Conservation (phyloP, 768 basidiomycete species). For the Lactarius sanguifluus region DNA sequence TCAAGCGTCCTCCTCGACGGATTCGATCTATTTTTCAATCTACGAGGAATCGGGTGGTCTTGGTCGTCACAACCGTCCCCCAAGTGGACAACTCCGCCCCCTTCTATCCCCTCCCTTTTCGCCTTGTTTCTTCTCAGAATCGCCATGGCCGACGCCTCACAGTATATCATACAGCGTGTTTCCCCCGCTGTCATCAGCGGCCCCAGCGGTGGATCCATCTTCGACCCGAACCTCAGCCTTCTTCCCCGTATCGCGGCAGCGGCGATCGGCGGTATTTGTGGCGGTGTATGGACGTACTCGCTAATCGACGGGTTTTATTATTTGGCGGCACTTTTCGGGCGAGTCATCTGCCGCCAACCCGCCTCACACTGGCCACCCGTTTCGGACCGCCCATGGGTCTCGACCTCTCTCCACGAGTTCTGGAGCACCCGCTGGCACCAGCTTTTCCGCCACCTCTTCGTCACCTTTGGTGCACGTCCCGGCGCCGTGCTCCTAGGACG, state of each 20-base stretch:
- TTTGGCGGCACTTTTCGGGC: constrained; percentile 26
- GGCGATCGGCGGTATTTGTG: constrained; percentile 9
- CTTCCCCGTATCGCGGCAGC: background rate
- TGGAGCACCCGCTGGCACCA: constrained; percentile 33
- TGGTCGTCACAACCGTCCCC: constrained; percentile 14
- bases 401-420: constrained; percentile 41
- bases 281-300: constrained; percentile 20
- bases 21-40: constrained; percentile 16
- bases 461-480: constrained; percentile 36
- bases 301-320: constrained; percentile 29
- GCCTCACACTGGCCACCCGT: background rate
- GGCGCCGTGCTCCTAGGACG: constrained; percentile 35
- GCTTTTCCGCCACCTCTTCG: constrained; percentile 36
- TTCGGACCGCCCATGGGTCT: background rate
- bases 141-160: constrained; percentile 6
- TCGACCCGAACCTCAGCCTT: background rate
- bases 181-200: background rate
- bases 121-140: background rate
- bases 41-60: constrained; percentile 7
- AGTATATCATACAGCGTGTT: constrained; percentile 9
- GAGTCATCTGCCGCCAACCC: background rate
- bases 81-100: background rate
- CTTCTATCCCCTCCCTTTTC: background rate
- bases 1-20: constrained; percentile 17
- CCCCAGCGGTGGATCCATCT: constrained; percentile 9